Evolutionary conservation across 441 rosid species (phyloP), one percentile per base, ranked within the genome.

Genomic region (Syzygium syzygioides): DNA sequence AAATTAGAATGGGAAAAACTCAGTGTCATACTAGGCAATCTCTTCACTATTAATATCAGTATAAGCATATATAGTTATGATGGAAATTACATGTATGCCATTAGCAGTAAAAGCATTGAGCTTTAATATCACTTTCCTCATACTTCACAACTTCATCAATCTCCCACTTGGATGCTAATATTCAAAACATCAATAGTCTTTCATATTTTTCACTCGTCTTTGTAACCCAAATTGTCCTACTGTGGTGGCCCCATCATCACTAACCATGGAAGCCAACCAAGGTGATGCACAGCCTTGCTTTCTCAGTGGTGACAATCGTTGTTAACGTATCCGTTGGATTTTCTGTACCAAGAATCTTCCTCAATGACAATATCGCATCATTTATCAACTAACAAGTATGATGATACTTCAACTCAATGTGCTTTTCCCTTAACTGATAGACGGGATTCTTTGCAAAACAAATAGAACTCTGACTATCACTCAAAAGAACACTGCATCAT

Each of bases 11-110:
- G 17, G 12, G 76, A 18, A 64, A 64, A 64, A 30, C 12, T 20
- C 0, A 5, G 17, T 64, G 6, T 0, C 10, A 1, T 5, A 30
- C 13, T 64, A 30, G 23, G 23, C 20, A 30, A 64, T 30, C 9
- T 7, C 32, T 30, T 30, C 41, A 7, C 8, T 30, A 30, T 7
- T n/a, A 62, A 9, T 62, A 6, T n/a, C 4, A 62, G n/a, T 62
- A n/a, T 62, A 6, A 14, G 64, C 13, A 26, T 59, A 59, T n/a
- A 26, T 59, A 26, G 30, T 59, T 59, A 59, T 59, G 30, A 26
- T 26, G 64, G 30, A 59, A 59, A 59, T 59, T 59, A 59, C 28
- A 59, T 26, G 17, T 59, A 26, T 26, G 64, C 64, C 30, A 59
- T 59, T 59, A 26, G 30, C 30, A 59, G 7, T 26, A 59, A 26